These are phyloP conservation scores for Citrus mangshanensis DNA, from an alignment of 345 rosid species.

Conservation along the genomic window DNA sequence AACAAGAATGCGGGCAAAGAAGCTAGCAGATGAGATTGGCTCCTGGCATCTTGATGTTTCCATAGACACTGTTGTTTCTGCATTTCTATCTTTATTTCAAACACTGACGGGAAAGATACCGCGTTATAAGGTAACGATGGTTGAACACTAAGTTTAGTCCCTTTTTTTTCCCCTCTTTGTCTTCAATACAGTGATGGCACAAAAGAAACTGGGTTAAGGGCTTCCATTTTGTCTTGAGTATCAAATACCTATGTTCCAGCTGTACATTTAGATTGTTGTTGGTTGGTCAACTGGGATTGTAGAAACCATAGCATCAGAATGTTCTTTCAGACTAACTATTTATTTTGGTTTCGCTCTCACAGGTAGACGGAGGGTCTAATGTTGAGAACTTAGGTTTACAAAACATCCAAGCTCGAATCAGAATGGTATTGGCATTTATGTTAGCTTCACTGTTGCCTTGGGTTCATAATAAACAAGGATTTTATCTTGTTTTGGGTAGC, in stretches of 20 bases:
- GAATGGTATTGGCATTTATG: slow-evolving; percentile 94
- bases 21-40: slow-evolving; percentile 85
- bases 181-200: neutral
- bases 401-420: slow-evolving; percentile 93
- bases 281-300: neutral
- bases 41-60: slow-evolving; percentile 91
- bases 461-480: slow-evolving; percentile 87
- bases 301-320: neutral
- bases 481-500: slow-evolving; percentile 94
- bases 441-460: slow-evolving; percentile 94
- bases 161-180: neutral
- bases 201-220: no score
- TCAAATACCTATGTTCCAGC: neutral
- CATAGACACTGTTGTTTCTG: slow-evolving; percentile 82
- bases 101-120: slow-evolving; percentile 82
- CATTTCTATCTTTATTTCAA: slow-evolving; percentile 70
- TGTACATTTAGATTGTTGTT: neutral
- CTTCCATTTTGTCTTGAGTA: neutral
- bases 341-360: slow-evolving; percentile 18
- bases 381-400: slow-evolving; percentile 82
- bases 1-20: slow-evolving; percentile 72
- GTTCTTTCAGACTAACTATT: neutral
- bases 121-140: slow-evolving; percentile 58
- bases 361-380: slow-evolving; percentile 91
- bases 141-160: neutral